These are phyloP conservation scores for Entoloma clypeatum DNA, from an alignment of 1,284 basidiomycete genomes.

Conservation along the genomic window DNA sequence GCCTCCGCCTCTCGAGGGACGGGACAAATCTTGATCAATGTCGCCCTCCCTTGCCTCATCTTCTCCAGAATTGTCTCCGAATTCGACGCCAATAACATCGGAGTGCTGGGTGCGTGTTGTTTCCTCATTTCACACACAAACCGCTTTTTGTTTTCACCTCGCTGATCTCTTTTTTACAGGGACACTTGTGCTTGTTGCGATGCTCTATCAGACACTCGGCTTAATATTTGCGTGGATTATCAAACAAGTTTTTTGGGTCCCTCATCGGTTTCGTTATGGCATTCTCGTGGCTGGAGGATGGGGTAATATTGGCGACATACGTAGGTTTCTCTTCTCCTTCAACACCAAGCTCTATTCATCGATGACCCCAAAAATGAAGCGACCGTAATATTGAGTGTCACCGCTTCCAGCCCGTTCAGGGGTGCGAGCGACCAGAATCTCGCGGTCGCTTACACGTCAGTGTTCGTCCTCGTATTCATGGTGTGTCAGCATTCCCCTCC, in stretches of 20 bases:
- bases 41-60: constrained; percentile 66
- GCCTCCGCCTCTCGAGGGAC: constrained; percentile 52
- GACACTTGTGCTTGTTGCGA: constrained; percentile 52
- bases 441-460: constrained; percentile 63
- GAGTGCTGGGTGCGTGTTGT: constrained; percentile 48
- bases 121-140: neutral
- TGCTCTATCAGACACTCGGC: constrained; percentile 53
- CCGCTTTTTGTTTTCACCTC: constrained; percentile 3
- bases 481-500: constrained; percentile 18
- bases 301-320: constrained; percentile 64
- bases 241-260: constrained; percentile 72
- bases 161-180: constrained; percentile 32
- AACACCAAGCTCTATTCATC: constrained; percentile 2
- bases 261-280: constrained; percentile 63
- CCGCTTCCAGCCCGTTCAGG: constrained; percentile 34
- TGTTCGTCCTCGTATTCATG: constrained; percentile 38
- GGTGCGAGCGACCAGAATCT: constrained; percentile 39
- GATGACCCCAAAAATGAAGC: constrained; percentile 45
- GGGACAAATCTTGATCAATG: constrained; percentile 63
- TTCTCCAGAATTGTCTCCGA: constrained; percentile 78
- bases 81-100: constrained; percentile 62
- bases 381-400: constrained; percentile 42
- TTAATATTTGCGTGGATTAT: constrained; percentile 52
- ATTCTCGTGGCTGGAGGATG: constrained; percentile 64
- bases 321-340: constrained; percentile 39